These are phyloP conservation scores for Pseudovirgaria hyperparasitica DNA, from an alignment of 2,329 filamentous ascomycete genomes.

Conservation along the genomic window DNA sequence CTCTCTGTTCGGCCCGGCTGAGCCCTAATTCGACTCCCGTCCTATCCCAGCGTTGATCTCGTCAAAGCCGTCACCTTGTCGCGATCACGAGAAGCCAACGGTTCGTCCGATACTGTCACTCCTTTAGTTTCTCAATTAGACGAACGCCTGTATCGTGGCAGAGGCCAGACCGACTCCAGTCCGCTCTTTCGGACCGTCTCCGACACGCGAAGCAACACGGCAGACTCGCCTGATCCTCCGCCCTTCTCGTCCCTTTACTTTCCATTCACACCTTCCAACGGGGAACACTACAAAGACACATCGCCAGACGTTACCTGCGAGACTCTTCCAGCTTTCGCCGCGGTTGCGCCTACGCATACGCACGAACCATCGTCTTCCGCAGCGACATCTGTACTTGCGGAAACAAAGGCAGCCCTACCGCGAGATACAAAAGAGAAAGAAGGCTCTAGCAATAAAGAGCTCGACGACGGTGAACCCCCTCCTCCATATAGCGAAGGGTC, in stretches of 20 bases:
- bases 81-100: slow-evolving; percentile 29
- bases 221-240: slow-evolving; percentile 43
- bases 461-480: slow-evolving; percentile 78
- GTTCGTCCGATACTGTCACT: slow-evolving; percentile 32
- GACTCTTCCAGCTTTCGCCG: slow-evolving; percentile 36
- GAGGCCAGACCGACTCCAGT: no score
- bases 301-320: slow-evolving; percentile 19
- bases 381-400: slow-evolving; percentile 37
- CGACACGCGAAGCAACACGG: slow-evolving; percentile 25
- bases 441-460: slow-evolving; percentile 55
- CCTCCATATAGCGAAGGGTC: slow-evolving; percentile 92
- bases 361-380: slow-evolving; percentile 38
- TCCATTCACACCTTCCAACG: slow-evolving; percentile 31
- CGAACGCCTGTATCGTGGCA: no score
- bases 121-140: slow-evolving; percentile 20
- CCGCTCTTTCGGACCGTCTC: slow-evolving; percentile 17
- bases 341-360: slow-evolving; percentile 38
- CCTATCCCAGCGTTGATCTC: no score
- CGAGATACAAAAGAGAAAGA: slow-evolving; percentile 63
- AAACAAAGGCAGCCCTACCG: slow-evolving; percentile 78
- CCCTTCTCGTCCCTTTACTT: slow-evolving; percentile 54
- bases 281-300: slow-evolving; percentile 34
- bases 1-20: no score
- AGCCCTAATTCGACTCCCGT: no score
- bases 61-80: slow-evolving; percentile 30